Evolutionary conservation across 768 basidiomycete species (phyloP).

Genomic region (Grammothele lineata): DNA sequence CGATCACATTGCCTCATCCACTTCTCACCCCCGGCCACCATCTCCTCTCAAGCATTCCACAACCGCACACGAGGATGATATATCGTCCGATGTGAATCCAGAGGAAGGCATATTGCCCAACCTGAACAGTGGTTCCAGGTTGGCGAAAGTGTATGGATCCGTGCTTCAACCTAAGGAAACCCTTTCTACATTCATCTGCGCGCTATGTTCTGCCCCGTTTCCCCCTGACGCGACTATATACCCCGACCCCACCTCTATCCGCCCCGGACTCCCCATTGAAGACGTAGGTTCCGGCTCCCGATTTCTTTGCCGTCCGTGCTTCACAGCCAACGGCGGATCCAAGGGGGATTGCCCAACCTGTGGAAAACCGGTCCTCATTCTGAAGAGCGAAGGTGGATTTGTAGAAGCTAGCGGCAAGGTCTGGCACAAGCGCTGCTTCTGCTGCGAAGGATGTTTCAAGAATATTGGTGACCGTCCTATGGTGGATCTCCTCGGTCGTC

Average conservation of each 20-base stretch:
- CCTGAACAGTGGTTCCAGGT: conserved; percentile 47
- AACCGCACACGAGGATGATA: conserved; percentile 20
- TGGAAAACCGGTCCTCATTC: conserved; percentile 62
- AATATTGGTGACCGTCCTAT: conserved; percentile 71
- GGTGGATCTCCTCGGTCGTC: conserved; percentile 79
- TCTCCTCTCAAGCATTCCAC: conserved; percentile 50
- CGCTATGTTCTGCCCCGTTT: conserved; percentile 58
- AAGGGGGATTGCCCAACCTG: conserved; percentile 71
- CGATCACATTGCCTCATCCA: conserved; percentile 53
- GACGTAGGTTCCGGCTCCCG: conserved; percentile 28
- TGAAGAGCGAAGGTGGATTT: conserved; percentile 76
- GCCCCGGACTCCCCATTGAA: conserved; percentile 17
- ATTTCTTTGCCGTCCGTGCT: conserved; percentile 76
- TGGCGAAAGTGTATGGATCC: conserved; percentile 82
- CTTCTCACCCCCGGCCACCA: conserved; percentile 42
- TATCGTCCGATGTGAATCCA: conserved; percentile 43
- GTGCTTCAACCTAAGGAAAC: conserved; percentile 76
- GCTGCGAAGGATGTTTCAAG: conserved; percentile 67
- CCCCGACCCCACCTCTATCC: conserved; percentile 52
- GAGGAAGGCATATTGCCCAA: conserved; percentile 61
- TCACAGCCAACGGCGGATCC: conserved; percentile 66
- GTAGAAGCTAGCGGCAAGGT: conserved; percentile 64
- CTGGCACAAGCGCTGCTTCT: conserved; percentile 84
- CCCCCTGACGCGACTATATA: conserved; percentile 84
- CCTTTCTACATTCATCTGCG: conserved; percentile 65